Base-by-base conservation (phyloP, 2,329 filamentous ascomycete species). In the Botrytis galanthina region DNA sequence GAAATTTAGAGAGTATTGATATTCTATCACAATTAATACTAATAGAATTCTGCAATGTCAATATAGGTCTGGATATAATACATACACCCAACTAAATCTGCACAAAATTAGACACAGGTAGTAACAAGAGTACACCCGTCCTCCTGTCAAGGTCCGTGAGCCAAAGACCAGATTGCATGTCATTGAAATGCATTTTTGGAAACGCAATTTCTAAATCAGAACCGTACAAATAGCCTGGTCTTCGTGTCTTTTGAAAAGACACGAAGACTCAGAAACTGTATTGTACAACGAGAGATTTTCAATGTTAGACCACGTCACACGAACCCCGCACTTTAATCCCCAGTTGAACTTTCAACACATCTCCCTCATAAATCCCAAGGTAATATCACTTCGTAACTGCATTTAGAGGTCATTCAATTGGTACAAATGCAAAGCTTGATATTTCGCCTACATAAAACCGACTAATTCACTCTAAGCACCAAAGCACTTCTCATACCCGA, bases 401-500 rank as follows among this genome's bases (percentile, higher is more conserved):
- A 22, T 32, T 57, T 10, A 18, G 39, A 42, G 14, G 18, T 10
- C 48, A 26, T 16, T 4, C 1, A 29, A 54, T 8, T 29, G 64
- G 46, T 26, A 54, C 35, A 57, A 42, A 57, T 57, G n/a, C 18
- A 57, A 22, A 57, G n/a, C 48, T 68, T 42, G 16, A 44, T 32
- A 44, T 32, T n/a, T 57, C 37, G 48, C 66, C 66, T 69, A 68
- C 37, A 29, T 69, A 42, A 20, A 16, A 26, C 22, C 32, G 4
- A 42, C 4, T 26, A 32, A 68, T 6, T 37, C 26, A 32, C 35
- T 26, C 48, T 46, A 75, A 59, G 76, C 74, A 32, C 77, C 87
- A 79, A 93, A 93, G 0, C 84, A 87, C 84, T 92, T 89, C 78
- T 93, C 90, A 79, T 87, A 93, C 37, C 88, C 88, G 18, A 88